These are phyloP conservation scores for Beta lomatogona DNA, from an alignment of 179 eudicot genomes.

Conservation along the genomic window DNA sequence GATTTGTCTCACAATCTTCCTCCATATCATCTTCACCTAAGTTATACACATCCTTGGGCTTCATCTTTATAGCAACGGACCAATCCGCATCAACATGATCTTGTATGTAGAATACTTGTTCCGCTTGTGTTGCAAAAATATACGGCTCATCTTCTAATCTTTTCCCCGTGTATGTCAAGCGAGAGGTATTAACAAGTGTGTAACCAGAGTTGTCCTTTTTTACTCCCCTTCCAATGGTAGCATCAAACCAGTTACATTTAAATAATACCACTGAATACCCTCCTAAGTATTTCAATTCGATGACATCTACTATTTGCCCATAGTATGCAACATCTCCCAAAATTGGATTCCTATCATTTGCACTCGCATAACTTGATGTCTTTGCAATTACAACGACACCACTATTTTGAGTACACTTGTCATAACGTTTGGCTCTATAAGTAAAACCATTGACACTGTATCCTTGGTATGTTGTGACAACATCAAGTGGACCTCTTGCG, in stretches of 20 bases:
- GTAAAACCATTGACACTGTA: slow-evolving; percentile 3
- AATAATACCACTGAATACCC: background rate
- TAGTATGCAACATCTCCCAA: slow-evolving; percentile 19
- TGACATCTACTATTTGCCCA: background rate
- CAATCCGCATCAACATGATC: background rate
- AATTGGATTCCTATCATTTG: slow-evolving; percentile 1
- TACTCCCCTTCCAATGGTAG: background rate
- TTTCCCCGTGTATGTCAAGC: background rate
- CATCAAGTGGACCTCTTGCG: slow-evolving; percentile 16
- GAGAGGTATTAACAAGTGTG: no score
- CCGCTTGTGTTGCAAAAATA: slow-evolving; percentile 4
- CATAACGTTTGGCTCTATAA: slow-evolving; percentile 11
- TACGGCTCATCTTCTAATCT: slow-evolving; percentile 5
- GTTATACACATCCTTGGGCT: no score
- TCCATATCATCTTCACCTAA: no score
- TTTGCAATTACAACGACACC: slow-evolving; percentile 19
- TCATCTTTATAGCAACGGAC: no score
- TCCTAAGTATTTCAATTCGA: slow-evolving; percentile 8
- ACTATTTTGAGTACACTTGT: slow-evolving; percentile 23
- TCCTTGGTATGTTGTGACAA: slow-evolving; percentile 1
- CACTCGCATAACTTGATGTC: slow-evolving; percentile 21
- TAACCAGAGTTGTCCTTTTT: no score
- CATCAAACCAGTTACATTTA: slow-evolving; percentile 23
- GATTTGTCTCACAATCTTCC: no score
- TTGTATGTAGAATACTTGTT: slow-evolving; percentile 13